Evolutionary conservation across 1,284 basidiomycete genomes (phyloP).

Genomic region (Trichosporon sp.): DNA sequence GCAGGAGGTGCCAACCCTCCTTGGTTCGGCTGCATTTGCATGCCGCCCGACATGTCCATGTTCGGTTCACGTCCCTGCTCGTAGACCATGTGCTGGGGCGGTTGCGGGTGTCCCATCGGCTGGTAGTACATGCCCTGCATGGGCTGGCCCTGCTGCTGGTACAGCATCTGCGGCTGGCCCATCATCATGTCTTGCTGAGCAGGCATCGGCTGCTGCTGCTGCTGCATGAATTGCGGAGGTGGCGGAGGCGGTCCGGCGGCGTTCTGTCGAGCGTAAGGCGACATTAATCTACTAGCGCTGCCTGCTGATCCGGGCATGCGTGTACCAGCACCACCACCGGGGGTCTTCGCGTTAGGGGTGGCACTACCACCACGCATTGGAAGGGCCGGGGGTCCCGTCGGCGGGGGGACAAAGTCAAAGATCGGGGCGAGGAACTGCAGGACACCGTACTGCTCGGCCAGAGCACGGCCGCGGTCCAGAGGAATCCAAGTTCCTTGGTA

Average conservation of each 20-base stretch:
- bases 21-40: conserved; percentile 16
- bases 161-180: conserved; percentile 29
- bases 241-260: conserved; percentile 25
- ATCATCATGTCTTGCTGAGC: conserved; percentile 27
- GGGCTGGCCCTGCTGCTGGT: conserved; percentile 26
- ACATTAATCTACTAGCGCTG: conserved; percentile 34
- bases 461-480: conserved; percentile 81
- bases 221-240: conserved; percentile 43
- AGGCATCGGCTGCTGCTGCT: conserved; percentile 26
- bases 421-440: conserved; percentile 79
- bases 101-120: conserved; percentile 25
- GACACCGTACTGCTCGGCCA: conserved; percentile 88
- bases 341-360: conserved; percentile 30
- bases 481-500: conserved; percentile 99
- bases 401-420: conserved; percentile 82
- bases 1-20: conserved; percentile 41
- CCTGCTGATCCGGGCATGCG: conserved; percentile 21
- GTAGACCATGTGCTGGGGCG: conserved; percentile 27
- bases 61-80: conserved; percentile 23
- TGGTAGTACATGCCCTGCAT: conserved; percentile 37
- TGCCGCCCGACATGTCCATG: conserved; percentile 26
- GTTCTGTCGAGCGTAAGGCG: conserved; percentile 33
- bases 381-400: conserved; percentile 47
- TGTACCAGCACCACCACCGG: conserved; percentile 11
- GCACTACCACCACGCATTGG: conserved; percentile 43